Percentiles rank a stretch among this genome's conserved stretches.
Evolutionary conservation across 495 filamentous ascomycete genomes (phyloP).

Genomic region (Podospora bellae-mahoneyi): DNA sequence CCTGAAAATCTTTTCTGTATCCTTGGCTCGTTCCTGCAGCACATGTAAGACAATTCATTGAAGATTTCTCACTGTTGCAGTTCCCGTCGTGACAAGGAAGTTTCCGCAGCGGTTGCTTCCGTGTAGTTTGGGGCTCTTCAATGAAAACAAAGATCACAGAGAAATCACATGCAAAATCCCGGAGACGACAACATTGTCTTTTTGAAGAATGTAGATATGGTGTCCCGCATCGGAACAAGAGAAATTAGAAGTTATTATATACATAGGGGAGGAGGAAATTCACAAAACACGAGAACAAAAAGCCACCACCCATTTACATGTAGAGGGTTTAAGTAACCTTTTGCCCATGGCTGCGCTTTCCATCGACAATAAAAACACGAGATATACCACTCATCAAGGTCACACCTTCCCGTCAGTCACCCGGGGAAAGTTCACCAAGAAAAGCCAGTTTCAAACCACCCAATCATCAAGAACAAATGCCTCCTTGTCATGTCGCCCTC

Average conservation of each 20-base stretch:
- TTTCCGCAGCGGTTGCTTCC: too few species aligned
- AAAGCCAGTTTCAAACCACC: neutral
- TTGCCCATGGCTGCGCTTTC: neutral
- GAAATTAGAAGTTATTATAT: constrained; percentile 1
- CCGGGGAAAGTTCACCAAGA: neutral
- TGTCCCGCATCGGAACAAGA: neutral
- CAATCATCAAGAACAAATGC: neutral
- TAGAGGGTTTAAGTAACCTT: neutral
- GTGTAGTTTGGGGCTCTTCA: too few species aligned
- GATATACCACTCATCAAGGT: neutral
- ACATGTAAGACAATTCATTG: neutral
- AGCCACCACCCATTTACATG: neutral
- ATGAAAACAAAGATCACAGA: neutral
- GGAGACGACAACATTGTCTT: neutral
- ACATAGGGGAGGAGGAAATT: neutral
- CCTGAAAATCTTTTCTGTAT: neutral
- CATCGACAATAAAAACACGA: neutral
- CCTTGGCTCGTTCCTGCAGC: neutral
- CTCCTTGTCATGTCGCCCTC: neutral
- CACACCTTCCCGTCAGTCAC: neutral
- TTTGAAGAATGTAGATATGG: neutral
- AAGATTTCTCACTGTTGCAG: too few species aligned
- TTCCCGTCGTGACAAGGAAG: too few species aligned
- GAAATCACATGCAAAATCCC: neutral
- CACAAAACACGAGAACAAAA: neutral